Percentiles rank a stretch among this genome's conserved stretches.
These are phyloP conservation scores for Yarrowia sp. DNA, from an alignment of 805 yeast genomes.

Conservation along the genomic window DNA sequence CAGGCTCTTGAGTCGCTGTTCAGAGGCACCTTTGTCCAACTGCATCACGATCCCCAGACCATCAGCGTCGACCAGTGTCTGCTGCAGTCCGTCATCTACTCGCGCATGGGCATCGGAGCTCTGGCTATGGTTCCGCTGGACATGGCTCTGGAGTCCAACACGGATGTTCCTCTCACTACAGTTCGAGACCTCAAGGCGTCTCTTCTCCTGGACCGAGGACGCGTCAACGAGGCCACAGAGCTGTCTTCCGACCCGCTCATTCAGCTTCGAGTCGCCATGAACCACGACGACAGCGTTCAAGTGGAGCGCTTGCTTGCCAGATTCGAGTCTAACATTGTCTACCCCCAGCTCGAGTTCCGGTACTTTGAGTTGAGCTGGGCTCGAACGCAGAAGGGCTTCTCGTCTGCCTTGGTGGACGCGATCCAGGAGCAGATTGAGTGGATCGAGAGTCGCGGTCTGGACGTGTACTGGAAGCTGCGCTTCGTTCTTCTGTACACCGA, in stretches of 20 bases:
- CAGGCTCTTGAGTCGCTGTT: conserved; percentile 26
- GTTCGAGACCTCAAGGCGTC: conserved; percentile 6
- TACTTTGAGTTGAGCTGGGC: conserved; percentile 11
- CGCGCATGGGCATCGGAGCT: conserved; percentile 19
- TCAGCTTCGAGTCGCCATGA: conserved; percentile 5
- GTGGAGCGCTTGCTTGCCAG: conserved; percentile 3
- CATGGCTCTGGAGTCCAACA: conserved; percentile 16
- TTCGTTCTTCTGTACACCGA: not conserved
- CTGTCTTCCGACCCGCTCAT: not conserved
- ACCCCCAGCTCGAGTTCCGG: conserved; percentile 9
- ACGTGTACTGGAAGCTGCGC: conserved; percentile 39
- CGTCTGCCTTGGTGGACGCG: not conserved
- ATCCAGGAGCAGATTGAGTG: conserved; percentile 13
- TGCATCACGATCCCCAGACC: conserved; percentile 11
- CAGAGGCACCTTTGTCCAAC: conserved; percentile 21
- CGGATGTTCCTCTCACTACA: conserved; percentile 12
- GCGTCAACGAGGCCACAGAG: conserved; percentile 4
- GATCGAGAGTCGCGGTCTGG: conserved; percentile 39
- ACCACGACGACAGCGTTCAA: not conserved
- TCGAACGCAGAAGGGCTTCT: conserved; percentile 6
- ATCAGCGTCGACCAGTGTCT: not conserved
- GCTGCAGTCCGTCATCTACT: conserved; percentile 5
- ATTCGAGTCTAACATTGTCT: not conserved
- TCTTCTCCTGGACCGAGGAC: not conserved
- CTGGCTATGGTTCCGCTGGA: conserved; percentile 7